Percentiles rank a stretch among this genome's conserved stretches.
Conservation (phyloP, 768 basidiomycete species). For the Agaricus sinodeliciosus region DNA sequence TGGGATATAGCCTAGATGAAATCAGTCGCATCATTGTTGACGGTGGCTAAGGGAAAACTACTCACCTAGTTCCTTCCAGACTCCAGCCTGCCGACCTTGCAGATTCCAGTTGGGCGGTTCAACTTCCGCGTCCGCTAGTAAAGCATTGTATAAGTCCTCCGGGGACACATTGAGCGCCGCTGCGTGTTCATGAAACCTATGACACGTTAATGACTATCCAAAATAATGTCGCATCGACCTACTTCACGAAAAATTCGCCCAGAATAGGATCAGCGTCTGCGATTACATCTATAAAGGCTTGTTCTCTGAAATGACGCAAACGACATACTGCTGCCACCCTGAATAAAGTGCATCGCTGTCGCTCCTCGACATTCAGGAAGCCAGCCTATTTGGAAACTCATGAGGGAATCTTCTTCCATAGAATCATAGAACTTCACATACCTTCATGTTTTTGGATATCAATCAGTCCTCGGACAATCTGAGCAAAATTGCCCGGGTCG, state of each 20-base stretch:
- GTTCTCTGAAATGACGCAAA: neutral
- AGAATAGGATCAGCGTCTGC: slow-evolving; percentile 59
- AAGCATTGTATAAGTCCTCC: slow-evolving; percentile 45
- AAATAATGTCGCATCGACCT: slow-evolving; percentile 7
- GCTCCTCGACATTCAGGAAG: slow-evolving; percentile 60
- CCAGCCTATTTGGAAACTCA: slow-evolving; percentile 37
- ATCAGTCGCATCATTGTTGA: neutral
- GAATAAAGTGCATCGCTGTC: slow-evolving; percentile 43
- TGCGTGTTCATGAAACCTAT: slow-evolving; percentile 46
- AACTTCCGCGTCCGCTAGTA: slow-evolving; percentile 52
- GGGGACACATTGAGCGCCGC: slow-evolving; percentile 39
- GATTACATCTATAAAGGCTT: neutral
- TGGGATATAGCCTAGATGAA: slow-evolving; percentile 29
- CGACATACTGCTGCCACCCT: slow-evolving; percentile 55
- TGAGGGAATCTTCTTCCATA: neutral
- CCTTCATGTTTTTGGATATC: slow-evolving; percentile 65
- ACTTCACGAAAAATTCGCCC: slow-evolving; percentile 63
- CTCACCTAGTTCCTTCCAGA: slow-evolving; percentile 48
- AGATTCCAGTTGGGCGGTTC: slow-evolving; percentile 58
- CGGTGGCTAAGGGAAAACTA: neutral
- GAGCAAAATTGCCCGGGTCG: slow-evolving; percentile 51
- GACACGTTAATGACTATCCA: neutral
- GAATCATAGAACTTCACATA: slow-evolving; percentile 10
- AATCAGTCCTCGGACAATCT: slow-evolving; percentile 58
- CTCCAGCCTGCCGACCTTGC: slow-evolving; percentile 50